phyloP scores from a whole-genome alignment of 495 filamentous ascomycete genomes.

The Haplographium delicatum region DNA sequence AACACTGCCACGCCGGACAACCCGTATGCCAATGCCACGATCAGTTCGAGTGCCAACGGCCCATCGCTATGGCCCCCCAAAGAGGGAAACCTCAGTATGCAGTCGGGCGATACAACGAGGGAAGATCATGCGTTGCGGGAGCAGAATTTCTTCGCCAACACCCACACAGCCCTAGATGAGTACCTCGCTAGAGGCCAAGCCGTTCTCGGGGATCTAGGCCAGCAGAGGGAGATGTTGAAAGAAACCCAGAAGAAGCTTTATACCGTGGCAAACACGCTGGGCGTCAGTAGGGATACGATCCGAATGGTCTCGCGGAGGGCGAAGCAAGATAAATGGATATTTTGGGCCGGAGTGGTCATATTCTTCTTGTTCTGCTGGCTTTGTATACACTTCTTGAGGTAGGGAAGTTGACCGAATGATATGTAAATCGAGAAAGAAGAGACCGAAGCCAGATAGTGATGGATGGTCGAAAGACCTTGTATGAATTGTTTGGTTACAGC shows the following conservation, averaged over 20 bases:
- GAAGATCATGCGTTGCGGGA: conserved; percentile 86
- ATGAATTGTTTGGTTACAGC: conserved; percentile 2
- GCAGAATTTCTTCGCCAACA: conserved; percentile 75
- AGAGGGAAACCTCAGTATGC: conserved; percentile 28
- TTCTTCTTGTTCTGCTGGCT: conserved; percentile 92
- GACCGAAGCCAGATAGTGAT: not conserved
- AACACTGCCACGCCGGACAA: conserved; percentile 88
- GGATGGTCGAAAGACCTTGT: not conserved
- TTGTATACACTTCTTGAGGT: conserved; percentile 78
- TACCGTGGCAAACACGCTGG: conserved; percentile 88
- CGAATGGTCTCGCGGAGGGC: conserved; percentile 90
- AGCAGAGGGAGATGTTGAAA: conserved; percentile 93
- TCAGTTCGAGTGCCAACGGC: conserved; percentile 25
- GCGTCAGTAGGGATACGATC: conserved; percentile 92
- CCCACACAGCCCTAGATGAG: conserved; percentile 81
- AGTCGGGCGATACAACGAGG: conserved; percentile 54
- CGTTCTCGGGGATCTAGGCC: conserved; percentile 79
- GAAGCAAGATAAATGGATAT: conserved; percentile 96
- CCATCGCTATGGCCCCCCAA: conserved; percentile 21
- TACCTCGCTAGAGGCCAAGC: conserved; percentile 87
- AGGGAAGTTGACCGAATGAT: not conserved
- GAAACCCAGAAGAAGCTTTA: conserved; percentile 87
- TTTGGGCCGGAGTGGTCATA: conserved; percentile 79
- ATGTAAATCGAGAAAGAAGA: not conserved
- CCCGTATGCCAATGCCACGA: conserved; percentile 67